Evolutionary conservation across 1,284 basidiomycete genomes (phyloP), one percentile per base, ranked within the genome.

Genomic region (Chalciporus sp.): DNA sequence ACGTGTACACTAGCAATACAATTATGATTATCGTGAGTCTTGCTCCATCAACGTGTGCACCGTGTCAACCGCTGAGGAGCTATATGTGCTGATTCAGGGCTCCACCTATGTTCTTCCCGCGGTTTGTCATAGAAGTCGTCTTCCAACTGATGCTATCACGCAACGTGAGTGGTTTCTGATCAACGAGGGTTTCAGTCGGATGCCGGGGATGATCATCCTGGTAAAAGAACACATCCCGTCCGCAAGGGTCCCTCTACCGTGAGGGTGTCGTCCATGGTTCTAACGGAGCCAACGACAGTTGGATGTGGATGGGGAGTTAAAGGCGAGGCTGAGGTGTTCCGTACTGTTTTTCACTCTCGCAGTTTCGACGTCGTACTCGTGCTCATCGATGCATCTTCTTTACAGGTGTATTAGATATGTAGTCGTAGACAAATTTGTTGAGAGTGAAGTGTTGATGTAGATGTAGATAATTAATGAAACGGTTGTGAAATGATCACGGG

Each of bases 251-350:
- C 70, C 64, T 66, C 61, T 51, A 26, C 45, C 23, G 50, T 0
- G 61, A 56, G 68, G 69, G 72, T 65, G 60, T 60, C 69, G 63
- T 60, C 44, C 49, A 11, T 6, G 58, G 69, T 62, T 67, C 62
- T 48, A 42, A 58, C 57, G 52, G 64, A 67, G 53, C 58, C 67
- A 47, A 37, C 57, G 66, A 55, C 59, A 70, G 77, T 65, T 61
- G 86, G 89, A 80, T 82, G 84, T 73, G 84, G 58, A 74, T 90
- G 90, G 74, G 76, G 88, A 87, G 63, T 70, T 81, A 78, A 91
- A 91, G 88, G 88, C 88, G 88, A 91, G 90, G 80, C 88, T 88
- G 88, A 91, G 85, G 81, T 65, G 67, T 69, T 65, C 51, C 40
- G 47, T 52, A 7, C 27, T 16, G 31, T 14, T 49, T 26, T 33